Base-by-base conservation (phyloP, 306 rosid genomes). In the Castanopsis chinensis region DNA sequence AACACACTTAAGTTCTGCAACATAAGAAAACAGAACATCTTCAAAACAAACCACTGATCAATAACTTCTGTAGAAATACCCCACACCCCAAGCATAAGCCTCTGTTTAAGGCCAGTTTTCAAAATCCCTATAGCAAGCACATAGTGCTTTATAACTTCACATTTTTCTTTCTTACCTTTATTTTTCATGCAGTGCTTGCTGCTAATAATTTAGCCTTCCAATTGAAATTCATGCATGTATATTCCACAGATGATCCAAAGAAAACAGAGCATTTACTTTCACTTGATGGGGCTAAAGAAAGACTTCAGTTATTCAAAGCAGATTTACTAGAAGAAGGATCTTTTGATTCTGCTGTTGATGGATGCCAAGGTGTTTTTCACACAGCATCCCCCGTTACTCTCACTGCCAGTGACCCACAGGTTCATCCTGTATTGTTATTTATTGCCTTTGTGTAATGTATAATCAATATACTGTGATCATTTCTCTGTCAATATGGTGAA, bases 251-350 rank as follows among this genome's bases (percentile, higher is more conserved):
- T 67, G 84, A 80, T 69, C 80, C 72, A 15, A 37, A 71, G 64
- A 84, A 84, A 76, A 76, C 81, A 43, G 73, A 61, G 1, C 87
- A 84, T 76, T 51, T 84, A 32, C 81, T 65, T 25, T 33, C 70
- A 25, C 61, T 84, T 5, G 84, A 84, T 76, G 84, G 87, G 68
- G 87, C 87, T 14, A 64, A 81, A 71, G 86, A 83, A 69, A 60
- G 81, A 51, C 84, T 83, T 45, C 77, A 79, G 14, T 56, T 83
- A 11, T 83, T 83, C 69, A 79, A 83, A 71, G 87, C 84, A 21
- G 63, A 83, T 21, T 71, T 83, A 11, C 72, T 83, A 0, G 79
- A 83, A 67, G 84, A 83, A 73, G 84, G 84, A 17, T 57, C 84
- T 15, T 84, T 84, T 51, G 79, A 84, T 67, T 65, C 81, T 25